phyloP scores from a whole-genome alignment of 441 rosid species.

The Adansonia rubrostipa region DNA sequence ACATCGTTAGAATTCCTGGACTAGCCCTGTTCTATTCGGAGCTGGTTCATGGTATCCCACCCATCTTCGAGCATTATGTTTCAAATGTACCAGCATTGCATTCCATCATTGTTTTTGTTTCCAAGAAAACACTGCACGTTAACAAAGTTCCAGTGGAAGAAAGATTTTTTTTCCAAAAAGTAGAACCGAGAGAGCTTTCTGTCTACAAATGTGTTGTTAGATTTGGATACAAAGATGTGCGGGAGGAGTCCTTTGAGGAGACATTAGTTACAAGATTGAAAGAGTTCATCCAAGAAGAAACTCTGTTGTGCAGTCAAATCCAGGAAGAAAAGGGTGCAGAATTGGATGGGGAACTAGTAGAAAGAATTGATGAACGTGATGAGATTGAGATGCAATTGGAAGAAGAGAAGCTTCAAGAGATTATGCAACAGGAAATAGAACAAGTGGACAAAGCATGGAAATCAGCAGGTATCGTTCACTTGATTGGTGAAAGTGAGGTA shows the following conservation, averaged over 20 bases:
- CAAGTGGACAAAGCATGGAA: slow-evolving; percentile 36
- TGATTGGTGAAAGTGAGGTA: slow-evolving; percentile 60
- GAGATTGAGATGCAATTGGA: not conserved
- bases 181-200: slow-evolving; percentile 41
- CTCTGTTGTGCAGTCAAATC: not conserved
- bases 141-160: slow-evolving; percentile 48
- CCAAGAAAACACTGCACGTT: slow-evolving; percentile 52
- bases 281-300: slow-evolving; percentile 37
- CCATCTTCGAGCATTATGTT: slow-evolving; percentile 54
- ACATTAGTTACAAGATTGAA: slow-evolving; percentile 43
- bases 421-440: slow-evolving; percentile 35
- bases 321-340: not conserved
- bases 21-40: slow-evolving; percentile 59
- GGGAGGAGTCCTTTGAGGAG: slow-evolving; percentile 49
- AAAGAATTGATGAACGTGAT: not conserved
- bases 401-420: slow-evolving; percentile 17
- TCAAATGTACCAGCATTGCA: slow-evolving; percentile 53
- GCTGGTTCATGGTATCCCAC: slow-evolving; percentile 60
- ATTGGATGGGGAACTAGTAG: not conserved
- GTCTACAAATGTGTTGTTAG: slow-evolving; percentile 57
- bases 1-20: slow-evolving; percentile 44
- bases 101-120: slow-evolving; percentile 50
- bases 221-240: slow-evolving; percentile 53
- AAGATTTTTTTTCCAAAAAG: slow-evolving; percentile 48
- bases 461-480: slow-evolving; percentile 46